Base-by-base conservation (phyloP, 2,329 filamentous ascomycete genomes). In the Polytolypa hystricis region DNA sequence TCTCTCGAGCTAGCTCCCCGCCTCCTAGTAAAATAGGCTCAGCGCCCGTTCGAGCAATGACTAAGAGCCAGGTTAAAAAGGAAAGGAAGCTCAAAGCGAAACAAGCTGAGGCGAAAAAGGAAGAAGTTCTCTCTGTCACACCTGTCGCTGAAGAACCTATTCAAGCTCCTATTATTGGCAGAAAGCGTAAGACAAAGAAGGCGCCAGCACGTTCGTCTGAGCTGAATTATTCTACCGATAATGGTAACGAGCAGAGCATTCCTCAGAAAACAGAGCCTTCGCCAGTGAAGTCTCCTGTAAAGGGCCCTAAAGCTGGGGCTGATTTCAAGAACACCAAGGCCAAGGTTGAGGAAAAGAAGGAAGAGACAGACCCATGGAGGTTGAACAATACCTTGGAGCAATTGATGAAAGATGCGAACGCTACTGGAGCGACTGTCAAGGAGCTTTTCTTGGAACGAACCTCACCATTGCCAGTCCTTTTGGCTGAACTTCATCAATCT, bases 11-110 rank as follows among this genome's bases (percentile, higher is more conserved):
- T 14, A 76, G 66, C 47, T 77, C 75, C 1, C 74, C 74, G 20
- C 62, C 60, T 18, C 61, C 61, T 9, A 61, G 61, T 33, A 70
- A 69, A 41, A 69, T 78, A 16, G 74, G 74, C 4, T 70, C 71
- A 29, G 75, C 74, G 2, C 73, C 74, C 7, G 65, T 76, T 4
- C 64, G 73, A 33, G 60, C 68, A 34, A 71, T 77, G 52, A 76
- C 72, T 4, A 79, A 79, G 55, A 76, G 65, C 37, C 74, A 79
- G 47, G 61, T 65, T 32, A 77, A 77, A 56, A 79, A 77, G 52
- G 70, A 74, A 39, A 56, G 70, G 36, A 54, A 61, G 40, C 65
- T 71, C 34, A 67, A 67, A 42, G 64, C 65, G 1, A 68, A 65
- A 45, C 58, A 66, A 27, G 56, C 56, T 1, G 64, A 66, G 39